A percentile compares a stretch with the other conserved stretches of the same genome.
Evolutionary conservation across 169 alveolate species (phyloP).

Genomic region (Plasmodium cynomolgi): DNA sequence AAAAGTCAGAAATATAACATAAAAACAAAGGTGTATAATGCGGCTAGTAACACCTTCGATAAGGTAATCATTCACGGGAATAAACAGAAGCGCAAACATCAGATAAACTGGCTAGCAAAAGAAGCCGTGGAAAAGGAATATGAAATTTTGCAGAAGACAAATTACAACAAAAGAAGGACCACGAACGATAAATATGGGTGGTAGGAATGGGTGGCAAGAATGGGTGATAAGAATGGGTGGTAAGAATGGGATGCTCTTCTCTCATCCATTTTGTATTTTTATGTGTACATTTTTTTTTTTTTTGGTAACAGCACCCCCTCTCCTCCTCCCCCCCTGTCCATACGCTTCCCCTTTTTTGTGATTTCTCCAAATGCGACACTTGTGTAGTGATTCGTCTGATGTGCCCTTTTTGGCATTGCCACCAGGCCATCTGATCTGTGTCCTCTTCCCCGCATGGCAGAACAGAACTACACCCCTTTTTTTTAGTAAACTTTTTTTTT

Average conservation of each 20-base stretch:
- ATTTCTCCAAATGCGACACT: neutral
- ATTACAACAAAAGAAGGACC: conserved; percentile 84
- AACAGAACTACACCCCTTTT: neutral
- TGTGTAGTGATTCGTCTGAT: neutral
- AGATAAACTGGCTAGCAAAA: conserved; percentile 90
- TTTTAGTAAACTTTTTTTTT: neutral
- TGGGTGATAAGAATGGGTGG: conserved; percentile 90
- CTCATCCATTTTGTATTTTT: neutral
- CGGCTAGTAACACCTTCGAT: conserved; percentile 63
- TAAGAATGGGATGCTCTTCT: conserved; percentile 11
- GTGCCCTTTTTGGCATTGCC: neutral
- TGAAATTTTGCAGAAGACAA: conserved; percentile 85
- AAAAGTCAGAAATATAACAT: conserved; percentile 39
- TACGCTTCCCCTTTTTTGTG: neutral
- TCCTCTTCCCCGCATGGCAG: neutral
- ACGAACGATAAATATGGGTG: conserved; percentile 90
- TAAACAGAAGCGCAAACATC: conserved; percentile 74
- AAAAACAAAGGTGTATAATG: conserved; percentile 64
- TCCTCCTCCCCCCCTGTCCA: neutral
- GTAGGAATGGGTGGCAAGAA: conserved; percentile 76
- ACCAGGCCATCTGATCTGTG: neutral
- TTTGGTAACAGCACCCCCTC: neutral
- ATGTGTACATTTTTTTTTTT: neutral
- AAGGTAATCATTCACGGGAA: conserved; percentile 68
- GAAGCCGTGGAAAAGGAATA: conserved; percentile 89